These are phyloP conservation scores for Grigorovia transvaalensis DNA, from an alignment of 805 yeast genomes.

Conservation along the genomic window DNA sequence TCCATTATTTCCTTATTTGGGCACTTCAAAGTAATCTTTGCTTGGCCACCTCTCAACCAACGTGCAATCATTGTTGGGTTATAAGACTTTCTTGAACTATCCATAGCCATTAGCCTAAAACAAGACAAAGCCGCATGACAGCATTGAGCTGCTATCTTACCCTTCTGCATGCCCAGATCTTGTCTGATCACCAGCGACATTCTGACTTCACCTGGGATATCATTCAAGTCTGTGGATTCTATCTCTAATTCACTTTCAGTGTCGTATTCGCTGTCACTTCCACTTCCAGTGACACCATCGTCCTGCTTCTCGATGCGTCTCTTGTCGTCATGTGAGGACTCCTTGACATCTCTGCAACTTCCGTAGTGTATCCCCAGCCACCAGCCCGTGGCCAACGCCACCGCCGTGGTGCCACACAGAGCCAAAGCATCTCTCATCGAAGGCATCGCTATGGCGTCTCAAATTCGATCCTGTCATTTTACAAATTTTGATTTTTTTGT, in stretches of 20 bases:
- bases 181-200: conserved; percentile 85
- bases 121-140: conserved; percentile 94
- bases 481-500: too few relatives aligned
- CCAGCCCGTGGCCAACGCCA: conserved; percentile 24
- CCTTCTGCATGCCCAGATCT: conserved; percentile 86
- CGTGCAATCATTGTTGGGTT: conserved; percentile 55
- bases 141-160: conserved; percentile 96
- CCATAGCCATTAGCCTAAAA: conserved; percentile 55
- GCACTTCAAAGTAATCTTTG: conserved; percentile 80
- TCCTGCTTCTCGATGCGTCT: conserved; percentile 13
- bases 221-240: conserved; percentile 50
- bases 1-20: conserved; percentile 61
- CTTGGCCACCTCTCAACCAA: conserved; percentile 85
- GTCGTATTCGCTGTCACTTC: conserved; percentile 7
- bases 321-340: background rate
- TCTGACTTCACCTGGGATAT: conserved; percentile 66
- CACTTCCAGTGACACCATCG: conserved; percentile 7
- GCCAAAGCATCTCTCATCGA: conserved; percentile 10
- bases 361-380: conserved; percentile 11
- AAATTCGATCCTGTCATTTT: background rate
- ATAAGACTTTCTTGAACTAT: conserved; percentile 37
- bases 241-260: conserved; percentile 48
- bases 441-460: background rate
- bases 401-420: conserved; percentile 19
- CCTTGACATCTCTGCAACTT: background rate